A percentile compares a stretch with the other conserved stretches of the same genome.
Conservation (phyloP, 495 filamentous ascomycete genomes). For the Penicillium subrubescens region DNA sequence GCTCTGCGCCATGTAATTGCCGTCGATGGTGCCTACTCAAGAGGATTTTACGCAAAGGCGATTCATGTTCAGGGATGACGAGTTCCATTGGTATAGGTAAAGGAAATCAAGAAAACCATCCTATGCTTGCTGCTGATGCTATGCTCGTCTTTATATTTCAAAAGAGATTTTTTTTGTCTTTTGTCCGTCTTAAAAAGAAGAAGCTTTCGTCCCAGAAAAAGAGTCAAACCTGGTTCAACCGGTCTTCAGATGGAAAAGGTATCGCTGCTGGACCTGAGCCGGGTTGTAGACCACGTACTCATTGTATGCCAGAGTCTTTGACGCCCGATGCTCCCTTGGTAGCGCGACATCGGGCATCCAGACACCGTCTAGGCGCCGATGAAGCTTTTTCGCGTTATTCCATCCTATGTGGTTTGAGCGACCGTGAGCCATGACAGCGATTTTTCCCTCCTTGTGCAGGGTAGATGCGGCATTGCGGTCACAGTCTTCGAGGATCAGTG, state of each 20-base stretch:
- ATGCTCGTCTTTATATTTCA: neutral
- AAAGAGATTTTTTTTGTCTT: neutral
- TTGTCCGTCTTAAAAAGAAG: neutral
- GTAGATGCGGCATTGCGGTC: neutral
- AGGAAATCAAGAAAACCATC: neutral
- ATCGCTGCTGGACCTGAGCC: slow-evolving; percentile 68
- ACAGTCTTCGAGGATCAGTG: neutral
- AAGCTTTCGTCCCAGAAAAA: neutral
- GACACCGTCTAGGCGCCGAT: slow-evolving; percentile 14
- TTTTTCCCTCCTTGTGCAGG: neutral
- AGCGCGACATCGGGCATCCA: slow-evolving; percentile 12
- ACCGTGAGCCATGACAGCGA: neutral
- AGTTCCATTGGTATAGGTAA: neutral
- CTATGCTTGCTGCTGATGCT: neutral
- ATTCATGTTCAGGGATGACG: neutral
- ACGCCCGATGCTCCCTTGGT: neutral
- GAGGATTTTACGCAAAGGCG: neutral
- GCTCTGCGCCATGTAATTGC: neutral
- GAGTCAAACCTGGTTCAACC: neutral
- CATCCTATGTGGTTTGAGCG: neutral
- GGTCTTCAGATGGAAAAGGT: slow-evolving; percentile 62
- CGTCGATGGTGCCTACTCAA: neutral
- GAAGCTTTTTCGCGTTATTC: slow-evolving; percentile 13
- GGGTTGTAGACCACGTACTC: slow-evolving; percentile 72
- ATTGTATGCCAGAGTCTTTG: slow-evolving; percentile 11